Conservation (phyloP, 2,329 filamentous ascomycete species). For the Aureobasidium namibiae region DNA sequence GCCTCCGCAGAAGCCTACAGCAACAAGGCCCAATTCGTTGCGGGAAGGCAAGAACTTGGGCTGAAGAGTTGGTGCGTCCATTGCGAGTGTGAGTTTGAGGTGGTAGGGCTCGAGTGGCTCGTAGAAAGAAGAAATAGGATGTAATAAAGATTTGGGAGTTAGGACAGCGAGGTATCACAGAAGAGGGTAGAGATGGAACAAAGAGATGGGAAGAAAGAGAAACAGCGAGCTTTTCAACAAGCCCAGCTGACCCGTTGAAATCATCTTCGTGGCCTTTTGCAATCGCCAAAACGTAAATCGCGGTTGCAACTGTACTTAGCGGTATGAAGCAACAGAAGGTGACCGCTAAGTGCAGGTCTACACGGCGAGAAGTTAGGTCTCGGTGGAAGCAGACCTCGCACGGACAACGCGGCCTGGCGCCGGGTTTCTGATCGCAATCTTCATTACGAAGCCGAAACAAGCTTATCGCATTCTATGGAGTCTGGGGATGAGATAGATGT, state of each 20-base stretch:
- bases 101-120: not conserved
- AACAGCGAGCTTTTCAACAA: constrained; percentile 1
- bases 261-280: constrained; percentile 10
- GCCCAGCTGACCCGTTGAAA: constrained; percentile 7
- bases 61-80: constrained; percentile 47
- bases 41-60: constrained; percentile 73
- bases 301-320: constrained; percentile 15
- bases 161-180: not conserved
- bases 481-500: not conserved
- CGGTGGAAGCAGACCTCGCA: not conserved
- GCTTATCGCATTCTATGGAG: not conserved
- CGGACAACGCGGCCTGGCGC: not conserved
- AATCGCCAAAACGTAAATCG: constrained; percentile 11
- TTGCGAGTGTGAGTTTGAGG: constrained; percentile 11
- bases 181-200: constrained; percentile 4
- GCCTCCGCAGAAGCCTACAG: constrained; percentile 92
- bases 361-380: not conserved
- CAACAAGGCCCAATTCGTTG: constrained; percentile 80
- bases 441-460: not conserved
- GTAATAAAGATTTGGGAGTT: not conserved
- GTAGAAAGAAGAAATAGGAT: not conserved
- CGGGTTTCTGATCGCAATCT: not conserved
- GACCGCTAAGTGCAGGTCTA: constrained; percentile 13
- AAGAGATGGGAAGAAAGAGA: constrained; percentile 12
- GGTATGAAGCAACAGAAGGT: constrained; percentile 1